Base-by-base conservation (phyloP, 148 eudicot species). In the Rhododendron ovatum region DNA sequence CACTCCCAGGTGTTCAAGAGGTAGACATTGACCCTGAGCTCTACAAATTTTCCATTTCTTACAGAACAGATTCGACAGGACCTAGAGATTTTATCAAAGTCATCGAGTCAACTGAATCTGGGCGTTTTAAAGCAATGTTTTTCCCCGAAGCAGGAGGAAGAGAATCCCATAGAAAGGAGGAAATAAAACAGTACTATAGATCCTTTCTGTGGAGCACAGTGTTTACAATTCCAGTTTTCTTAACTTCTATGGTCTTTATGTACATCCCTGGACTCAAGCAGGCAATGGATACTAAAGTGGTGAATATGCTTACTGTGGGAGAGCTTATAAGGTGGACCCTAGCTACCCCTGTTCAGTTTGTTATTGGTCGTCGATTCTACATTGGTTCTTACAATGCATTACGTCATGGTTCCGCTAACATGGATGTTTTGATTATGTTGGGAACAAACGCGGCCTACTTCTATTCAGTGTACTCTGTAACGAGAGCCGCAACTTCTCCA, bases 401-500 rank as follows among this genome's bases (percentile, higher is more conserved):
- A 78, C 89, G 91, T 39, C 95, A 89, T 86, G 96, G 98, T 67
- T 95, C 98, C 14, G 98, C 99, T 63, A 97, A 95, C 86, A 98
- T 98, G 99, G 99, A 98, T 90, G 99, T 98, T 85, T 87, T 98
- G 88, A 98, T 95, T 79, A 95, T 95, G n/a, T 85, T 98, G 84
- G 99, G 99, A 88, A 97, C 99, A 77, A 98, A 94, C 84, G 94
- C 98, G 47, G 99, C 99, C 17, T 98, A 95, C 87, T 98, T 94
- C 65, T 98, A 95, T 86, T 98, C 99, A 7, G 98, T 93, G 17
- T 98, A 95, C 76, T 93, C 93, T 0, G 94, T 93, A 51, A 57
- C 90, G 65, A 91, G 95, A 91, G 95, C 99, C 24, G 95, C 99
- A 24, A 92, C 92, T 37, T 93, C 98, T 87, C 89, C 82, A 39